phyloP scores from a whole-genome alignment of 2,329 filamentous ascomycete genomes.

The Tricladium varicosporioides region DNA sequence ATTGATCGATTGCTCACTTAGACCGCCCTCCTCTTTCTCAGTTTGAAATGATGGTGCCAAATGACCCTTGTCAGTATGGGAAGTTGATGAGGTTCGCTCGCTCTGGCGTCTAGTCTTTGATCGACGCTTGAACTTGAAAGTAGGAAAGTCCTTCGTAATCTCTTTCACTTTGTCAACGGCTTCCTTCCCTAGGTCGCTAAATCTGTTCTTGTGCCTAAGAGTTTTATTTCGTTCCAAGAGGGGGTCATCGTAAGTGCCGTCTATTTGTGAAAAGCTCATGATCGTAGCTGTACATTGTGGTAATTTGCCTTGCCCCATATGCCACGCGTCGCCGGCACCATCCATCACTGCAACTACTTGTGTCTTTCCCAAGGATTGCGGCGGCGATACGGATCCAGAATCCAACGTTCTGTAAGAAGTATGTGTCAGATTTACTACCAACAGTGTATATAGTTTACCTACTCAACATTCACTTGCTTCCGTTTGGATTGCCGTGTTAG shows the following conservation, averaged over 20 bases:
- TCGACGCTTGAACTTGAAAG: not conserved
- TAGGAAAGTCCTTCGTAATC: slow-evolving; percentile 1
- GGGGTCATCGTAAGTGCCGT: slow-evolving; percentile 1
- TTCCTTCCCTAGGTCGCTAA: not conserved
- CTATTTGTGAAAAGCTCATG: not conserved
- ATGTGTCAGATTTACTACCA: no score
- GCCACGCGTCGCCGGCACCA: no score
- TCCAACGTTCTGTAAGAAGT: no score
- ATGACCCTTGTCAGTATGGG: not conserved
- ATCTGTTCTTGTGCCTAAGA: not conserved
- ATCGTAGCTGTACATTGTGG: not conserved
- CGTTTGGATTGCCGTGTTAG: not conserved
- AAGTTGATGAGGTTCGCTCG: not conserved
- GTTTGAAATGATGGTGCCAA: slow-evolving; percentile 2
- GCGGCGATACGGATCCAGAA: no score
- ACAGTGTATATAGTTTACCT: not conserved
- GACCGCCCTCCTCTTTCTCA: not conserved
- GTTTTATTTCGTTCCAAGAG: not conserved
- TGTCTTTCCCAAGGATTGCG: no score
- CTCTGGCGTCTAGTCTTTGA: not conserved
- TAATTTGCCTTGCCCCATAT: no score
- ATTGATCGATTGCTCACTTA: slow-evolving; percentile 1
- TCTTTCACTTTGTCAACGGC: slow-evolving; percentile 2
- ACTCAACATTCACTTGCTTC: slow-evolving; percentile 1
- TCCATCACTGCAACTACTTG: no score